Evolutionary conservation across 176 grass and related monocot genomes (phyloP).

Genomic region (maize (Zea mays)): DNA sequence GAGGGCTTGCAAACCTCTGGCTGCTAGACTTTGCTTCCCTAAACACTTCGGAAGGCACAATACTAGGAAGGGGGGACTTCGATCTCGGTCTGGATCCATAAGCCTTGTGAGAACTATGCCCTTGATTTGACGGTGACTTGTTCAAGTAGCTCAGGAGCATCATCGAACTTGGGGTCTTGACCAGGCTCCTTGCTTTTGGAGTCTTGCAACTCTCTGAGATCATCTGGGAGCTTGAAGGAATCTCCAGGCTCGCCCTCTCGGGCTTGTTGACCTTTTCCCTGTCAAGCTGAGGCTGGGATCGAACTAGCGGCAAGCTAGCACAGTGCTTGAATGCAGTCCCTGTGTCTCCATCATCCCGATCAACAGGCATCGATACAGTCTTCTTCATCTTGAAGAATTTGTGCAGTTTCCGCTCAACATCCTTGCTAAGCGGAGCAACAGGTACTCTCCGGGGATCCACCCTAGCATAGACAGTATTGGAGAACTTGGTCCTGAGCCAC

Average conservation of each 20-base stretch:
- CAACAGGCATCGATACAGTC: conserved; percentile 39
- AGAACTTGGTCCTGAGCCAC: conserved; percentile 61
- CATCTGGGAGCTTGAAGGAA: conserved; percentile 20
- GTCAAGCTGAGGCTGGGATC: conserved; percentile 15
- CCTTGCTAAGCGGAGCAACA: conserved; percentile 26
- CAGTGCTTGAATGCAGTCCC: conserved; percentile 34
- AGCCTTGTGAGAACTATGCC: conserved; percentile 18
- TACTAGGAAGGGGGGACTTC: conserved; percentile 47
- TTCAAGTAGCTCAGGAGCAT: conserved; percentile 51
- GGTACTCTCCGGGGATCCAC: conserved; percentile 4
- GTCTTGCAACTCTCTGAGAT: conserved; percentile 21
- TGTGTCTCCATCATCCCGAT: conserved; percentile 31
- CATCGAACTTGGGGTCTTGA: conserved; percentile 49
- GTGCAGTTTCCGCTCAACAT: conserved; percentile 40
- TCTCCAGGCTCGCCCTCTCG: conserved; percentile 15
- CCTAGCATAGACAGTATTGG: conserved; percentile 46
- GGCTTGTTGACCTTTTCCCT: conserved; percentile 19
- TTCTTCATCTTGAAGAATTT: conserved; percentile 24
- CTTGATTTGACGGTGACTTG: conserved; percentile 27
- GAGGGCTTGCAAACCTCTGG: conserved; percentile 64
- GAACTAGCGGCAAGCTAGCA: conserved; percentile 30
- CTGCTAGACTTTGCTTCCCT: conserved; percentile 53
- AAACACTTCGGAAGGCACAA: conserved; percentile 44
- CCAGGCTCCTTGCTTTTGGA: conserved; percentile 37
- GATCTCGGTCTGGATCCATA: conserved; percentile 40